Percentiles rank a stretch among this genome's conserved stretches.
Evolutionary conservation across 75 land plant species (phyloP).

Genomic region (Isoetes taiwanensis): DNA sequence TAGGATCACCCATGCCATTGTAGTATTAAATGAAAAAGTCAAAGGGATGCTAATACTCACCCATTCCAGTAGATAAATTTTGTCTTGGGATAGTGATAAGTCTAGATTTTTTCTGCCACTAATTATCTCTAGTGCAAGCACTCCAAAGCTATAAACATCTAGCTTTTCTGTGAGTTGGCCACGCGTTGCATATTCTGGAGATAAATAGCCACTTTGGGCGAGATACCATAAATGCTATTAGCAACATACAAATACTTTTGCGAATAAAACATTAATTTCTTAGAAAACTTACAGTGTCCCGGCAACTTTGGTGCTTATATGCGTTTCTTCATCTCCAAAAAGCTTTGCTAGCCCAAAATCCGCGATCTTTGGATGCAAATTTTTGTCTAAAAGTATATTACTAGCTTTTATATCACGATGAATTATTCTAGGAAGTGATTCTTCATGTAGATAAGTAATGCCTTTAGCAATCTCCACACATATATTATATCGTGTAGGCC

Average conservation of each 20-base stretch:
- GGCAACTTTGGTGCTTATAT: slow-evolving; percentile 1
- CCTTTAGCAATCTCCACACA: slow-evolving; percentile 1
- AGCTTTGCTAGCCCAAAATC: slow-evolving; percentile 4
- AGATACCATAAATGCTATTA: not conserved
- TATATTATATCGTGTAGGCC: not conserved
- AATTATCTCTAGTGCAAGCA: not conserved
- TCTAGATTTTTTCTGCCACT: not conserved
- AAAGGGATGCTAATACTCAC: too few relatives aligned
- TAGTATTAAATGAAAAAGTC: too few relatives aligned
- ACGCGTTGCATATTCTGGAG: slow-evolving; percentile 3
- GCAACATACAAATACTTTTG: not conserved
- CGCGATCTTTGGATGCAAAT: slow-evolving; percentile 1
- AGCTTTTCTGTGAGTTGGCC: not conserved
- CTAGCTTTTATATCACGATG: slow-evolving; percentile 7
- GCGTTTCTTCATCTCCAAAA: not conserved
- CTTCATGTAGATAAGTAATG: not conserved
- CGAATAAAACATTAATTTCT: too few relatives aligned
- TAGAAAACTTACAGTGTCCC: not conserved
- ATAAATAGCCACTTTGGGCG: not conserved
- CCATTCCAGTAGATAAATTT: slow-evolving; percentile 5
- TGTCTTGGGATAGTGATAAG: not conserved
- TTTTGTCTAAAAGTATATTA: slow-evolving; percentile 1
- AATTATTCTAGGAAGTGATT: not conserved
- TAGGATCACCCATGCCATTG: too few relatives aligned
- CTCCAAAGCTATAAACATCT: slow-evolving; percentile 5